Base-by-base conservation (phyloP, 1,139 yeast genomes). In the Hansenula sp. region DNA sequence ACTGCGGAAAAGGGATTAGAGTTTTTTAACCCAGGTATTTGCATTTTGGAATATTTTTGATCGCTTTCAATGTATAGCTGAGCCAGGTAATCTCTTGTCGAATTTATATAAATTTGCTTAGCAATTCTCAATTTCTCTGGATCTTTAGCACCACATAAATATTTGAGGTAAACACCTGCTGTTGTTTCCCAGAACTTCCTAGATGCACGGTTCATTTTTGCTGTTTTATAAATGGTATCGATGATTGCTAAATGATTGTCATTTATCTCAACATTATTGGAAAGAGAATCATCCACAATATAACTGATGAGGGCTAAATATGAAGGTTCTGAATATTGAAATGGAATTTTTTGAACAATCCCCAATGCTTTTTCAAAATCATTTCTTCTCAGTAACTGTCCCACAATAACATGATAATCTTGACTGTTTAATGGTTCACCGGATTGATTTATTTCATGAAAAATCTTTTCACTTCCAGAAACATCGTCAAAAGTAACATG, bases 401-500 rank as follows among this genome's bases (percentile, higher is more conserved):
- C 31, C 13, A 48, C 41, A 11, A 47, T 44, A 1, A 33, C 18
- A 17, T 41, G 27, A 18, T 48, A 50, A 32, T 41, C 43, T n/a
- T 18, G n/a, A 8, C 36, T 31, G 11, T 41, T 39, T 13, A 50
- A 33, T 1, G 25, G 24, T 10, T 44, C 44, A 17, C 37, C 42
- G 2, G 36, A 29, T 4, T 47, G 50, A 3, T 43, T 45, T 16
- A 70, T 67, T 46, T 66, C 65, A 34, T 51, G 51, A 11, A 68
- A 44, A 5, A 74, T 64, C 41, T 63, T 65, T 41, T 71, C 68
- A 1, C 70, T 73, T 36, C 74, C 71, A 6, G 57, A 57, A 18
- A 66, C 61, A 36, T 74, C 74, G 5, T 67, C 64, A 35, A 70
- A 61, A 12, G 58, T 52, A 34, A 75, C 51, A 45, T 72, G 71